Percentiles rank a stretch among this genome's conserved stretches.
Evolutionary conservation across 306 rosid species (phyloP).

Genomic region (Fragaria nilgerrensis): DNA sequence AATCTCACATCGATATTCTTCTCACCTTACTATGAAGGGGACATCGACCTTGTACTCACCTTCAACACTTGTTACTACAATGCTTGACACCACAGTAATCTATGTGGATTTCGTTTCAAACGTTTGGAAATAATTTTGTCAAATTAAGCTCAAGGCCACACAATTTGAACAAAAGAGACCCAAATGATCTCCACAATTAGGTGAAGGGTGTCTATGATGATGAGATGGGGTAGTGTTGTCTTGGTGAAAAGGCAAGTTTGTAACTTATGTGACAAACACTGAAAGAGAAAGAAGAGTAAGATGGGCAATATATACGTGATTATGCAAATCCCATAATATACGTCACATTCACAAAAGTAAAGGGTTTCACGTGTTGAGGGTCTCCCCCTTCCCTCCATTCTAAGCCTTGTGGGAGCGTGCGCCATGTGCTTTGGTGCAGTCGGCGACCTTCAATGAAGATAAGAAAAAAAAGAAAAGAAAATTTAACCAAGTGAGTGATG

Average conservation of each 20-base stretch:
- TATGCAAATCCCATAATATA: slow-evolving; percentile 18
- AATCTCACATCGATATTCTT: not conserved
- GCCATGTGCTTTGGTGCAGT: slow-evolving; percentile 77
- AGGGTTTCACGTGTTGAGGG: slow-evolving; percentile 37
- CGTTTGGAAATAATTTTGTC: not conserved
- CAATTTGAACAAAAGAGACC: not conserved
- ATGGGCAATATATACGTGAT: slow-evolving; percentile 11
- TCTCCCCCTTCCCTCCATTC: not conserved
- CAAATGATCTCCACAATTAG: not conserved
- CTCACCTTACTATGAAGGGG: not conserved
- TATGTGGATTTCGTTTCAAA: not conserved
- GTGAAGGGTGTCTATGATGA: slow-evolving; percentile 1
- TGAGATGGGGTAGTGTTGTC: slow-evolving; percentile 7
- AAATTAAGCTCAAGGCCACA: not conserved
- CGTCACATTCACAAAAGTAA: slow-evolving; percentile 30
- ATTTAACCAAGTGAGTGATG: slow-evolving; percentile 24
- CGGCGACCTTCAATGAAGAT: slow-evolving; percentile 42
- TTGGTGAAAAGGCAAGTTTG: slow-evolving; percentile 16
- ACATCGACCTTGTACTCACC: not conserved
- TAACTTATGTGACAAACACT: not conserved
- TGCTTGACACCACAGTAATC: not conserved
- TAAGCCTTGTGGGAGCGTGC: slow-evolving; percentile 42
- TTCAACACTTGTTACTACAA: not conserved
- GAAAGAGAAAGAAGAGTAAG: not conserved
- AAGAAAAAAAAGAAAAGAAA: not conserved